Conservation (phyloP, 192 early-diverging fungal species). For the Entrophospora sp. region DNA sequence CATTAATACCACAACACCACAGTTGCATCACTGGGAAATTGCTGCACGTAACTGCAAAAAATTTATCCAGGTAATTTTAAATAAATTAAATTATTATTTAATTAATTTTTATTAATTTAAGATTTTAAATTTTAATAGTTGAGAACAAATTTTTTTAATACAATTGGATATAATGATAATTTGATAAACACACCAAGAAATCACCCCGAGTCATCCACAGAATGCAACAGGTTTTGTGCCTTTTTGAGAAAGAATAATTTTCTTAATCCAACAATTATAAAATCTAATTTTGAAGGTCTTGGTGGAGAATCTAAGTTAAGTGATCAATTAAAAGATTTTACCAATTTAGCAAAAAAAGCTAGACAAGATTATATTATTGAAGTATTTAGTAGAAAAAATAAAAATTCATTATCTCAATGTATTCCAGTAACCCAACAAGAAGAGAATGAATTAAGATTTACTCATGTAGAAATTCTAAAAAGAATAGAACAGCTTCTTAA, state of each 20-base stretch:
- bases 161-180: neutral
- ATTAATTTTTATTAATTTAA: no score
- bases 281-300: no score
- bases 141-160: neutral
- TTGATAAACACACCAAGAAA: neutral
- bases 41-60: conserved; percentile 4
- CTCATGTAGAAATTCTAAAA: no score
- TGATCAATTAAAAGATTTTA: neutral
- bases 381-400: neutral
- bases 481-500: no score
- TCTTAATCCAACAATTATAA: no score
- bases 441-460: no score
- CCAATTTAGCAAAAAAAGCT: neutral
- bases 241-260: neutral
- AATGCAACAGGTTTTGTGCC: neutral
- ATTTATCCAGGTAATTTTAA: no score
- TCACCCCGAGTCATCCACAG: neutral
- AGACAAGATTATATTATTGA: neutral
- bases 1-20: neutral
- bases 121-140: no score
- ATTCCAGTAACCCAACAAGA: neutral
- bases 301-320: no score
- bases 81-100: neutral
- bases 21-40: neutral
- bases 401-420: neutral